Base-by-base conservation (phyloP, 106 monocot species). In the Alisma plantagoaquatica region DNA sequence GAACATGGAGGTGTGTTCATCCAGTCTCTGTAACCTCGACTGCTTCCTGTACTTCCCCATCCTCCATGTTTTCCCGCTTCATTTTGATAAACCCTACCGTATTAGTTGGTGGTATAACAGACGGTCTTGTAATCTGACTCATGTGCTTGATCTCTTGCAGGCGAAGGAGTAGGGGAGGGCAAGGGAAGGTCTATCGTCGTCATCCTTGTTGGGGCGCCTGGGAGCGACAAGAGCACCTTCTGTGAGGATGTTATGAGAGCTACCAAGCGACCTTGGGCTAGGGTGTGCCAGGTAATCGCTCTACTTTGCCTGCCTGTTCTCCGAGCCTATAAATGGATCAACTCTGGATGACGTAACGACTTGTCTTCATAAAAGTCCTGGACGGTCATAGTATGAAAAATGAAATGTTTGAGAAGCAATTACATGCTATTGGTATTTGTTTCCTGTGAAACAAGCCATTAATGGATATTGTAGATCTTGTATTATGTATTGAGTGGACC, bases 181-280 rank as follows among this genome's bases (percentile, higher is more conserved):
- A 24, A 28, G 10, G 49, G 32, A 17, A 33, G 16, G 46, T n/a
- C 33, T 57, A 15, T 59, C 12, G 46, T 59, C 17, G 67, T 68
- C 2, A 30, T 68, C 14, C 67, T 68, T 7, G 50, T 68, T 2
- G 59, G 67, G 12, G 67, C 67, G 3, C 67, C 67, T n/a, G 67
- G 67, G 19, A 68, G 67, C 35, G 67, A 59, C 29, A 68, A 68
- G 67, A 68, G 67, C 50, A 68, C 67, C 24, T 68, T 68, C 67
- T 68, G 67, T 27, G 67, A 68, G 29, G 8, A 52, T 18, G 51
- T 59, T 29, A 68, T 52, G 50, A 38, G 50, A 38, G 58, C 51
- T 4, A 29, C 49, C 3, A 29, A 30, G 20, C 67, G 67, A 41
- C 26, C 67, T 26, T 68, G 67, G 67, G 22, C 31, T 19, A 48